A percentile compares a stretch with the other conserved stretches of the same genome.
Evolutionary conservation across 805 yeast genomes (phyloP).

Genomic region (Candida qinlingensis): DNA sequence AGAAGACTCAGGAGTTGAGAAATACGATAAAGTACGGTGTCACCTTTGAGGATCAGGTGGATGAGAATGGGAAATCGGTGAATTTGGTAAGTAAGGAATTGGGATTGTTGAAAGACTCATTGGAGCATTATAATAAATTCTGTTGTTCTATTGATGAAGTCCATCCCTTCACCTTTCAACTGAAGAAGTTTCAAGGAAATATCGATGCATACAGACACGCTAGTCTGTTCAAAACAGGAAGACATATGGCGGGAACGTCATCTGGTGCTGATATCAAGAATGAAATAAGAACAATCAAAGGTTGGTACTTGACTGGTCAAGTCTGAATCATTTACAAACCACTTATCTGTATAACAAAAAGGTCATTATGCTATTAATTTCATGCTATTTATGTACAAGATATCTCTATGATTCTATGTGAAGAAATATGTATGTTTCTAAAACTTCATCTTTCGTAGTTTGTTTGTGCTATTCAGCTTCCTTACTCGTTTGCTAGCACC

Average conservation of each 20-base stretch:
- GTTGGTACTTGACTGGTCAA: conserved; percentile 35
- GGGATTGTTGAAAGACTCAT: conserved; percentile 23
- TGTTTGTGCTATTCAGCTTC: conserved; percentile 5
- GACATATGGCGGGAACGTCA: conserved; percentile 20
- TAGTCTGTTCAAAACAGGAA: conserved; percentile 18
- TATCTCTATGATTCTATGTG: not conserved
- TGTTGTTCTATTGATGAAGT: conserved; percentile 16
- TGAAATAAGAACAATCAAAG: conserved; percentile 34
- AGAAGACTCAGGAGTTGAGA: conserved; percentile 1
- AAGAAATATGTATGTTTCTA: not conserved
- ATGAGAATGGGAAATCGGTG: not conserved
- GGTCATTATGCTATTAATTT: conserved; percentile 3
- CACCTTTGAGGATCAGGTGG: conserved; percentile 12
- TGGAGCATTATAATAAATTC: conserved; percentile 25
- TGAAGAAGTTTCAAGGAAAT: conserved; percentile 23
- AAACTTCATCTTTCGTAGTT: conserved; percentile 9
- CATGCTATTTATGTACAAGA: conserved; percentile 2
- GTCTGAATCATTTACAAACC: conserved; percentile 13
- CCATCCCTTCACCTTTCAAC: conserved; percentile 26
- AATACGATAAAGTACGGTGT: conserved; percentile 8
- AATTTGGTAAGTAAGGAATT: conserved; percentile 24
- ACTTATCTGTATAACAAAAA: not conserved
- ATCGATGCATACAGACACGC: conserved; percentile 20
- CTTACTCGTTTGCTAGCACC: conserved; percentile 12
- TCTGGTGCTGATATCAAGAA: conserved; percentile 21